Percentiles rank a stretch among this genome's conserved stretches.
Evolutionary conservation across 1,139 yeast species (phyloP).

Genomic region (Kodamaea arcana): DNA sequence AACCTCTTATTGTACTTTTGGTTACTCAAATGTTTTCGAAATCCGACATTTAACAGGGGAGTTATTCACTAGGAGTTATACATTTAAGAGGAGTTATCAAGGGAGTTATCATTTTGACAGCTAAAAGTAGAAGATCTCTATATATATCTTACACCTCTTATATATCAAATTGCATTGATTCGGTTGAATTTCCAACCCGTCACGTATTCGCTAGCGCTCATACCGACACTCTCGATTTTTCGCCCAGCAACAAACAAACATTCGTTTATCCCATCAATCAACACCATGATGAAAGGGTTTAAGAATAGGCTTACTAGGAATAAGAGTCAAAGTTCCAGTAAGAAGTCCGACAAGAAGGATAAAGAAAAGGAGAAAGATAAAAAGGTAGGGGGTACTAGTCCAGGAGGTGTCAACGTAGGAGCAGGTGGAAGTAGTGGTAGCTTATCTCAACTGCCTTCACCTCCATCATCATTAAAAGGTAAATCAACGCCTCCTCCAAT

Average conservation of each 20-base stretch:
- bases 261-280: not conserved
- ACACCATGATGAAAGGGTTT: slow-evolving; percentile 50
- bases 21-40: too few species aligned
- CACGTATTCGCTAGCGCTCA: not conserved
- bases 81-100: not conserved
- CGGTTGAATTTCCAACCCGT: too few species aligned
- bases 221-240: not conserved
- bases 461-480: slow-evolving; percentile 6
- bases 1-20: too few species aligned
- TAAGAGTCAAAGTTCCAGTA: slow-evolving; percentile 35
- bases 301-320: slow-evolving; percentile 47
- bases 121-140: too few species aligned
- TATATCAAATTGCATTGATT: too few species aligned
- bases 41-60: not conserved
- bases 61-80: not conserved
- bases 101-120: too few species aligned
- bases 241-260: not conserved
- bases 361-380: slow-evolving; percentile 18
- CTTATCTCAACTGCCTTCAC: slow-evolving; percentile 11
- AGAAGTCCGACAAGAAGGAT: slow-evolving; percentile 34
- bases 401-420: slow-evolving; percentile 4
- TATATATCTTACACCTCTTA: too few species aligned
- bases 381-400: not conserved
- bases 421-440: slow-evolving; percentile 2
- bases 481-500: slow-evolving; percentile 27